phyloP scores from a whole-genome alignment of 2,329 filamentous ascomycete genomes.

The Phialemonium atrogriseum region DNA sequence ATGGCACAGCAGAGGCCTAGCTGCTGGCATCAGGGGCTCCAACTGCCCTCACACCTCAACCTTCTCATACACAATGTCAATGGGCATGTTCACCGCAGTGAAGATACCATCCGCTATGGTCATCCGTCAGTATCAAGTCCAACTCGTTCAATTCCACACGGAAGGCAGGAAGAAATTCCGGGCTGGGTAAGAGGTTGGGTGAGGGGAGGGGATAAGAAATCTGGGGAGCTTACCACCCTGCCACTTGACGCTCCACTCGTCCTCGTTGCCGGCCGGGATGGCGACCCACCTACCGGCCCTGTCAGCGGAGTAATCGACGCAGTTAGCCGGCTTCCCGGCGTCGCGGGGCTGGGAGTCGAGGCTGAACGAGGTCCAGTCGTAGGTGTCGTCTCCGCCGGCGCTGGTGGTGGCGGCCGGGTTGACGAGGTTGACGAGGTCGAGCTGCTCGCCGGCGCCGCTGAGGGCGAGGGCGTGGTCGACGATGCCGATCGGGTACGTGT shows the following conservation, averaged over 20 bases:
- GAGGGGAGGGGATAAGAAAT: background rate
- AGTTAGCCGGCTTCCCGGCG: conserved; percentile 2
- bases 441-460: conserved; percentile 22
- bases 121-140: background rate
- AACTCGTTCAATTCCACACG: conserved; percentile 1
- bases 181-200: no score
- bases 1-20: background rate
- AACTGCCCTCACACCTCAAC: background rate
- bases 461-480: conserved; percentile 28
- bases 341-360: conserved; percentile 12
- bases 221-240: conserved; percentile 23
- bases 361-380: conserved; percentile 26
- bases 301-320: conserved; percentile 10
- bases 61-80: conserved; percentile 23
- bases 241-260: conserved; percentile 26
- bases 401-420: conserved; percentile 18
- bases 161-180: conserved; percentile 1
- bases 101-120: conserved; percentile 16
- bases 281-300: conserved; percentile 23
- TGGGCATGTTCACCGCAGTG: conserved; percentile 22
- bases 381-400: conserved; percentile 15
- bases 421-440: conserved; percentile 22
- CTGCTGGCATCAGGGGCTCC: background rate
- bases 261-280: conserved; percentile 17
- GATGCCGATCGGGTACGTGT: conserved; percentile 26